A percentile compares a stretch with the other conserved stretches of the same genome.
phyloP scores from a whole-genome alignment of 129 eudicot species.

The Silybum marianum region DNA sequence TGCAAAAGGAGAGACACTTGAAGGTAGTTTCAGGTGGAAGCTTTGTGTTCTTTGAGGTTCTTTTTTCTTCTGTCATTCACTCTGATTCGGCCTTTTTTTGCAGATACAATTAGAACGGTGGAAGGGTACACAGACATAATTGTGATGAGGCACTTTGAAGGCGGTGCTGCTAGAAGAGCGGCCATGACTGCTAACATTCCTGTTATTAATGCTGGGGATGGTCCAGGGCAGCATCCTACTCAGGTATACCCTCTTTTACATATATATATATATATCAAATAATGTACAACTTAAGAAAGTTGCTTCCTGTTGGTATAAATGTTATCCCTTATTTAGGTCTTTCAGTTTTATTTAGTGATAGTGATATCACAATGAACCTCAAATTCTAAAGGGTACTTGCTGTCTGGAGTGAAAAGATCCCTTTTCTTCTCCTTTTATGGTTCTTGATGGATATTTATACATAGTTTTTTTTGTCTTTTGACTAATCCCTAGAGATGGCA shows the following conservation, averaged over 20 bases:
- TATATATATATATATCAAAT: background rate
- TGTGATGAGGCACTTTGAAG: constrained; percentile 95
- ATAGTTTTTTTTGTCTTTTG: background rate
- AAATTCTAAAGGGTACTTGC: background rate
- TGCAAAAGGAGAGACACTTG: constrained; percentile 98
- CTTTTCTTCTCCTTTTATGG: background rate
- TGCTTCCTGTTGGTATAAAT: background rate
- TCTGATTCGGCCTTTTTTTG: constrained; percentile 23
- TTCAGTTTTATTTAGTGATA: background rate
- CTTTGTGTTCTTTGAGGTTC: background rate
- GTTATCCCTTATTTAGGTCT: background rate
- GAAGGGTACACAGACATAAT: constrained; percentile 96
- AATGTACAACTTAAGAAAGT: background rate
- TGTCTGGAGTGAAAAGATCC: background rate
- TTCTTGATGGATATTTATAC: background rate
- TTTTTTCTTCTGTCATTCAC: constrained; percentile 6
- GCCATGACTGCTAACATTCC: constrained; percentile 86
- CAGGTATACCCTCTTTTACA: constrained; percentile 45
- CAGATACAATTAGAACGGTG: constrained; percentile 91
- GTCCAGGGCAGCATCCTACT: constrained; percentile 99
- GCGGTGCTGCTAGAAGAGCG: constrained; percentile 97
- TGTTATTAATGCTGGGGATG: constrained; percentile 95
- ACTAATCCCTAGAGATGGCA: background rate
- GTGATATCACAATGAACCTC: background rate
- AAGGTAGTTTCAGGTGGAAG: constrained; percentile 52